Evolutionary conservation across 73 alveolate genomes (phyloP).

Genomic region (Chromera velia): DNA sequence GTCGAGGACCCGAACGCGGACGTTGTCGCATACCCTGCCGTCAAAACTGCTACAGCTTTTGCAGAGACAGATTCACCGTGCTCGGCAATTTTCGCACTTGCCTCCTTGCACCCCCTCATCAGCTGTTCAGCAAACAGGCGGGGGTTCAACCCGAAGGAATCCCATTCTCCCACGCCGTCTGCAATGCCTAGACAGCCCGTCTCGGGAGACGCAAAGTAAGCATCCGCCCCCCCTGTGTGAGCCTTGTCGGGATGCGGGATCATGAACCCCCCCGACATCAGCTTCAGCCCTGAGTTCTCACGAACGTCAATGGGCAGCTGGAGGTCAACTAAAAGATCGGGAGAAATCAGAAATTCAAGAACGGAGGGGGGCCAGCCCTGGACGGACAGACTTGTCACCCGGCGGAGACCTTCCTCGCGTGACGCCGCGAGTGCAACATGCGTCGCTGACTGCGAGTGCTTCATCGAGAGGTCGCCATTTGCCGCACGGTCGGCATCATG

Average conservation of each 20-base stretch:
- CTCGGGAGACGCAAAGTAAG: neutral
- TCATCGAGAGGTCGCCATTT: too few species aligned
- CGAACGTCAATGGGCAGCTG: too few species aligned
- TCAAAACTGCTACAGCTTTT: neutral
- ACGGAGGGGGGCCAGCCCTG: neutral
- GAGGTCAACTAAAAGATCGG: too few species aligned
- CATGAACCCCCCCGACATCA: neutral
- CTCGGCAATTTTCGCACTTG: neutral
- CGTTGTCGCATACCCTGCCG: slow-evolving; percentile 13
- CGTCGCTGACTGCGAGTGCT: neutral
- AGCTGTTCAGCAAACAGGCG: slow-evolving; percentile 37
- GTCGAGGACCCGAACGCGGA: slow-evolving; percentile 25
- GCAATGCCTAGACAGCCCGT: slow-evolving; percentile 17
- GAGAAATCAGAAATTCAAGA: neutral
- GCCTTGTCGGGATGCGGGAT: neutral
- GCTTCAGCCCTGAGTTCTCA: too few species aligned
- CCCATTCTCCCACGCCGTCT: slow-evolving; percentile 48
- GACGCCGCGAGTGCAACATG: neutral
- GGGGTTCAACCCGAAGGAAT: slow-evolving; percentile 29
- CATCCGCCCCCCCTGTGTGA: neutral
- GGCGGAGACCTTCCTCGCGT: neutral
- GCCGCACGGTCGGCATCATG: too few species aligned
- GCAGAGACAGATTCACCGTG: neutral
- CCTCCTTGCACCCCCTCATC: slow-evolving; percentile 5
- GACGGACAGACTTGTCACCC: too few species aligned